A percentile compares a stretch with the other conserved stretches of the same genome.
phyloP scores from a whole-genome alignment of 805 yeast genomes.

The Phaffomyces antillensis region DNA sequence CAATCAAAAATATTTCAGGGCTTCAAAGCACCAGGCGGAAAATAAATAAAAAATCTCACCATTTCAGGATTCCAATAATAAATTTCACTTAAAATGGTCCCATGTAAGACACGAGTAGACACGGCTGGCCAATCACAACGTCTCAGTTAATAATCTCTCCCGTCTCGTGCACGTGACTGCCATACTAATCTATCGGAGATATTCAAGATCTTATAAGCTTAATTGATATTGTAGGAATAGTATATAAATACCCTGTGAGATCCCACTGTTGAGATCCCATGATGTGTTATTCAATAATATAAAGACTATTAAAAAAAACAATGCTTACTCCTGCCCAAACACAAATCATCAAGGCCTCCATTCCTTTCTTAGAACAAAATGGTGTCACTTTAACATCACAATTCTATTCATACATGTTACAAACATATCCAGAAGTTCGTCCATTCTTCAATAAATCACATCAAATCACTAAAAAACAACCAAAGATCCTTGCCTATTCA shows the following conservation, averaged over 20 bases:
- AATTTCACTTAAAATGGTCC: too few species aligned
- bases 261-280: too few species aligned
- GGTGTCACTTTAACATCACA: constrained; percentile 48
- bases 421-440: constrained; percentile 44
- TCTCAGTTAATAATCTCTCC: too few species aligned
- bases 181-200: not conserved
- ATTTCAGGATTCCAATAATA: too few species aligned
- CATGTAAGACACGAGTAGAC: not conserved
- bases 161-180: not conserved
- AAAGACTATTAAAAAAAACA: too few species aligned
- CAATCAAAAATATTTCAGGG: too few species aligned
- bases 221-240: too few species aligned
- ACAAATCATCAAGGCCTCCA: constrained; percentile 36
- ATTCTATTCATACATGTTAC: constrained; percentile 52
- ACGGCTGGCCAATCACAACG: not conserved
- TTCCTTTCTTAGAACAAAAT: constrained; percentile 48
- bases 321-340: constrained; percentile 26
- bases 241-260: too few species aligned
- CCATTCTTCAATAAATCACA: constrained; percentile 56
- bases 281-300: too few species aligned
- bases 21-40: too few species aligned
- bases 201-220: too few species aligned
- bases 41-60: too few species aligned
- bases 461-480: constrained; percentile 50
- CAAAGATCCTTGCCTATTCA: constrained; percentile 57